A percentile compares a stretch with the other conserved stretches of the same genome.
Evolutionary conservation across 2,329 filamentous ascomycete species (phyloP).

Genomic region (Colletotrichum sp.): DNA sequence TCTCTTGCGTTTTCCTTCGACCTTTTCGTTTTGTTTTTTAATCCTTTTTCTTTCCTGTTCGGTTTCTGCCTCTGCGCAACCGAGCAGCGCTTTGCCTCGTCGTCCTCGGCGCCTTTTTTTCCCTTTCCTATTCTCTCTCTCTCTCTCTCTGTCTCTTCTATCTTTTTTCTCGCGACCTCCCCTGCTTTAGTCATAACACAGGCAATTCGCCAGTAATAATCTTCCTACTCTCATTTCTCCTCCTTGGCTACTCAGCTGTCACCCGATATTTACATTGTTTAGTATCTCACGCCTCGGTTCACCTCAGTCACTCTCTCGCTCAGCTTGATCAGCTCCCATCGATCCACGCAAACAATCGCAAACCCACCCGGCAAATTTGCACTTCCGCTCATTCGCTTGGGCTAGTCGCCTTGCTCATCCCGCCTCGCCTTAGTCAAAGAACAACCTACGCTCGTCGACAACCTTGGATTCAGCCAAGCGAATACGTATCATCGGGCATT

Average conservation of each 20-base stretch:
- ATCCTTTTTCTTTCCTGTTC: constrained; percentile 5
- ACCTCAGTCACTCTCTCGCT: constrained; percentile 6
- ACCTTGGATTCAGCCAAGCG: not conserved
- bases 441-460: not conserved
- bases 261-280: not conserved
- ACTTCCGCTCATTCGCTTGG: not conserved
- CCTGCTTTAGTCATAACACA: not conserved
- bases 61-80: not conserved
- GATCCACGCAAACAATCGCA: not conserved
- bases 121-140: not conserved
- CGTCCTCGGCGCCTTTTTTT: constrained; percentile 11
- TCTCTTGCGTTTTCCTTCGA: not conserved
- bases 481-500: not conserved
- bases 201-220: not conserved
- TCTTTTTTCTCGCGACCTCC: not conserved
- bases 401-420: not conserved
- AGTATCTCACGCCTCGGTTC: not conserved
- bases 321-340: not conserved
- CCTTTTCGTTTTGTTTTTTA: constrained; percentile 9
- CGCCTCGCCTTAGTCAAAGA: not conserved
- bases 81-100: constrained; percentile 6
- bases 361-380: not conserved
- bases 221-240: not conserved
- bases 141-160: not conserved
- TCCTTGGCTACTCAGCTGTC: not conserved